Evolutionary conservation across 2,329 filamentous ascomycete species (phyloP).

Genomic region (Diaporthe nobilis): DNA sequence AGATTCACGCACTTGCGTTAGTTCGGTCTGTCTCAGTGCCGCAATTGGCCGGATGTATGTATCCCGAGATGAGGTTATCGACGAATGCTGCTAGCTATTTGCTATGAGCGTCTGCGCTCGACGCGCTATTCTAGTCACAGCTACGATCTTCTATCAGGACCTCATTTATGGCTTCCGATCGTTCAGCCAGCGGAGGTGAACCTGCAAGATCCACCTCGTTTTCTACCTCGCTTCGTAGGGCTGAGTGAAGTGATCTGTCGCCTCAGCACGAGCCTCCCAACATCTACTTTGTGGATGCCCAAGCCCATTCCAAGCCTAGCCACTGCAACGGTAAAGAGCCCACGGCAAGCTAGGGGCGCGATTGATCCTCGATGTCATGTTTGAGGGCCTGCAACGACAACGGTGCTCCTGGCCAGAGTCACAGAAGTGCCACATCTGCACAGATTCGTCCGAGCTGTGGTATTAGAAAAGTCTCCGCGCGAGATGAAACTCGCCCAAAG

Average conservation of each 20-base stretch:
- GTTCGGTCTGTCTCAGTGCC: neutral
- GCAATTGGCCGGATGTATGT: neutral
- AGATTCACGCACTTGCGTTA: neutral
- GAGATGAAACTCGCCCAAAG: constrained; percentile 21
- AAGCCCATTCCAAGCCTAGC: constrained; percentile 1
- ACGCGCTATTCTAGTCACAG: neutral
- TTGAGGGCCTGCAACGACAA: neutral
- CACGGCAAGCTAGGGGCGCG: neutral
- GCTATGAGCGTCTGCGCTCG: neutral
- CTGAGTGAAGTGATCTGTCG: constrained; percentile 23
- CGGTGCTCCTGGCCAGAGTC: neutral
- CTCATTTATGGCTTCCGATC: neutral
- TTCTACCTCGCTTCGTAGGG: constrained; percentile 1
- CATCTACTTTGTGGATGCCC: neutral
- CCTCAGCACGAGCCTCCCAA: constrained; percentile 18
- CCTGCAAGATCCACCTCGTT: neutral
- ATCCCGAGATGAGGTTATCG: neutral
- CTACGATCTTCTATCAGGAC: neutral
- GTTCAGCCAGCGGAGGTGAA: neutral
- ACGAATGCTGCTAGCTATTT: neutral
- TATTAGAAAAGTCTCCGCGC: neutral
- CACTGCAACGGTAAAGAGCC: constrained; percentile 8
- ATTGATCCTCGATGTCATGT: constrained; percentile 23
- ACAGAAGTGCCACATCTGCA: constrained; percentile 6
- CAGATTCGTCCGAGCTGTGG: constrained; percentile 12